A percentile compares a stretch with the other conserved stretches of the same genome.
These are phyloP conservation scores for Rhododendron henanense DNA, from an alignment of 148 eudicot genomes.

Conservation along the genomic window DNA sequence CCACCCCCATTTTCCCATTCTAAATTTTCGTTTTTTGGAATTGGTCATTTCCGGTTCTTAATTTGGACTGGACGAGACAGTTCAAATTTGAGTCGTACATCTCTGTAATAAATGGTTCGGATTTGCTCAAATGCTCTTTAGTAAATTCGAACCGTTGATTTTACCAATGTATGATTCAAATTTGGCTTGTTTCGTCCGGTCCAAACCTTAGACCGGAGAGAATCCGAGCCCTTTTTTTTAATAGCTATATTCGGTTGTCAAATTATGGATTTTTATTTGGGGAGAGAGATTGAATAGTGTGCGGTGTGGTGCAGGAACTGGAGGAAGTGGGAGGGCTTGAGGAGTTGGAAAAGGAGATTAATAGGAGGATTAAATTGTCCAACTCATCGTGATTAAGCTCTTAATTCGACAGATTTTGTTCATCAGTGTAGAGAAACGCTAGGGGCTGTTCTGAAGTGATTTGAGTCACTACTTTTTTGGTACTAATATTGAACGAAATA, in stretches of 20 bases:
- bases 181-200: too few species aligned
- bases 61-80: too few species aligned
- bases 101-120: too few species aligned
- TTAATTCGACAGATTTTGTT: not conserved
- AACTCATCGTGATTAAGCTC: conserved; percentile 28
- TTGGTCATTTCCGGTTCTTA: too few species aligned
- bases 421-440: not conserved
- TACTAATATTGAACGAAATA: not conserved
- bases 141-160: not conserved
- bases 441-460: not conserved
- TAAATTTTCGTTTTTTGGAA: not conserved
- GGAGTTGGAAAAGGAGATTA: conserved; percentile 81
- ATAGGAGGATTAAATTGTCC: conserved; percentile 60
- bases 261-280: conserved; percentile 40
- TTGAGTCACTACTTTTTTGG: not conserved
- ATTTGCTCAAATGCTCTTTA: too few species aligned
- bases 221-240: too few species aligned
- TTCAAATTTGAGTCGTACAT: too few species aligned
- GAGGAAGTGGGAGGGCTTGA: conserved; percentile 88
- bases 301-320: conserved; percentile 70
- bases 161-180: too few species aligned
- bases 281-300: not conserved
- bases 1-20: not conserved
- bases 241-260: not conserved
- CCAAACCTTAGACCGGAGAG: too few species aligned